phyloP scores from a whole-genome alignment of 2,329 filamentous ascomycete genomes.

The Neocatenulostroma microsporum region DNA sequence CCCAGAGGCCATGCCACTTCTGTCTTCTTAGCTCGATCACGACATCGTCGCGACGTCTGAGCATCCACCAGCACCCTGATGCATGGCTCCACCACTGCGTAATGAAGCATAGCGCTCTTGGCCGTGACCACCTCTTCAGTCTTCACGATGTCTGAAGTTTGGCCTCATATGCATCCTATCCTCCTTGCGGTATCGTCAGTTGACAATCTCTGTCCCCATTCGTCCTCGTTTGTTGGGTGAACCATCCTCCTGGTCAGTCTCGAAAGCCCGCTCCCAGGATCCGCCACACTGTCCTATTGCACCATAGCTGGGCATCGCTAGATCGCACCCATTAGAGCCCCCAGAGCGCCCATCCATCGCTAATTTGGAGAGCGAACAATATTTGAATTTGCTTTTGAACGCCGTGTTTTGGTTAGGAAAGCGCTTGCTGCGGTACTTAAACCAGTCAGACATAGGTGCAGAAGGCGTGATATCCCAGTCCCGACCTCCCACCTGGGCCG shows the following conservation, averaged over 20 bases:
- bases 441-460: too few relatives aligned
- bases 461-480: too few relatives aligned
- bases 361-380: neutral
- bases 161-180: neutral
- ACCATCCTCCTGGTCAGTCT: too few relatives aligned
- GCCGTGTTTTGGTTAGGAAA: neutral
- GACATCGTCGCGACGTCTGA: neutral
- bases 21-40: neutral
- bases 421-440: too few relatives aligned
- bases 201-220: neutral
- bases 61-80: neutral
- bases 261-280: too few relatives aligned
- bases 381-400: neutral
- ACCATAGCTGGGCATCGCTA: too few relatives aligned
- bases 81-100: constrained; percentile 3
- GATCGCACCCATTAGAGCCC: too few relatives aligned
- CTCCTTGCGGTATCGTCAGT: neutral
- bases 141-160: neutral
- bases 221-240: too few relatives aligned
- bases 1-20: constrained; percentile 1
- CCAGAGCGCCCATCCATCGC: neutral
- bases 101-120: neutral
- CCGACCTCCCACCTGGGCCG: too few relatives aligned
- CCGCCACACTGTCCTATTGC: too few relatives aligned
- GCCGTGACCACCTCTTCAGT: too few relatives aligned